Base-by-base conservation (phyloP, 768 basidiomycete genomes). In the Naganishia vaughanmartiniae region DNA sequence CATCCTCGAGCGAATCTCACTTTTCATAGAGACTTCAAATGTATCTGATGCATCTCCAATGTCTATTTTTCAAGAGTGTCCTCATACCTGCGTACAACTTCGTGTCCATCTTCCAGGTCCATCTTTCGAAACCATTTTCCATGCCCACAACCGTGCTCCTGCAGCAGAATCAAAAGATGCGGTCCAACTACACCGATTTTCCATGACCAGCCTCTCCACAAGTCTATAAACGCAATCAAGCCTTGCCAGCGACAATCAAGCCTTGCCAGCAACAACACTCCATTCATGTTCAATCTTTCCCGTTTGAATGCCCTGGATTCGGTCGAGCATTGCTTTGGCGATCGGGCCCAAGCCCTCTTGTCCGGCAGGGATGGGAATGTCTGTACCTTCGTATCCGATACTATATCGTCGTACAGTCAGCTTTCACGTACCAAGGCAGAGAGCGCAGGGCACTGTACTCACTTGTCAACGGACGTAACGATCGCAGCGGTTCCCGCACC, bases 281-380 rank as follows among this genome's bases (percentile, higher is more conserved):
- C 90, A 92, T 15, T 83, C 85, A 69, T 87, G 83, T 76, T 86
- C 90, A 63, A 86, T 83, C 75, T 83, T 83, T 2, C 90, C 91
- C 72, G 87, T 87, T 82, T 92, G 91, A 53, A 92, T 88, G 54
- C 85, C 91, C 34, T 88, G 84, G n/a, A 96, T 84, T 74, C 88
- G 86, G 65, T 85, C 85, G 81, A 88, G 87, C 46, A 95, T 84
- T 21, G 87, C 87, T 17, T 86, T 84, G 14, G 90, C 90, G 17
- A 96, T 84, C 0, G 88, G 87, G 0, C 92, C 92, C 87, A 93
- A 87, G 0, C 91, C 92, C 71, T 87, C 89, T 67, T 83, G 81
- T 21, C 88, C 87, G 14, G 85, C 86, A 0, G 89, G 90, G 46
- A 92, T 84, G 33, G 79, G 60, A 34, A 88, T 77, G 73, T 88